phyloP scores from a whole-genome alignment of 345 rosid genomes.

The Diplotaxis tenuifolia region DNA sequence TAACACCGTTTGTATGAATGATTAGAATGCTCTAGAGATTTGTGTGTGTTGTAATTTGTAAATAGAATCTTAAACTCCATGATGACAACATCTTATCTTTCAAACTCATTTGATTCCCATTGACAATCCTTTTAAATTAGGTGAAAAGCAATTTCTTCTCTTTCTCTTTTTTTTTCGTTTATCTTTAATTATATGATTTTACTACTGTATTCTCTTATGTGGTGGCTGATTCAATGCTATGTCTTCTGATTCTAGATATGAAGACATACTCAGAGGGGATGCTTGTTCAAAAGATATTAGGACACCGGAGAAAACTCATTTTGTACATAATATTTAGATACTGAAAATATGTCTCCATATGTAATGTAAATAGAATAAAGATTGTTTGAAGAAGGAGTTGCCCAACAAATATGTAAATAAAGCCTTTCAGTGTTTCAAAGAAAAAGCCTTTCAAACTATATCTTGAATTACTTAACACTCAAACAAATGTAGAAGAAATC shows the following conservation, averaged over 20 bases:
- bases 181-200: background rate
- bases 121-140: slow-evolving; percentile 14
- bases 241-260: slow-evolving; percentile 20
- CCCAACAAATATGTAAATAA: slow-evolving; percentile 32
- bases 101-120: slow-evolving; percentile 22
- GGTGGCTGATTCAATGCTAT: slow-evolving; percentile 26
- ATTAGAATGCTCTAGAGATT: background rate
- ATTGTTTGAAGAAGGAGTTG: slow-evolving; percentile 12
- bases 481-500: too few relatives aligned
- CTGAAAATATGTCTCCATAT: too few relatives aligned
- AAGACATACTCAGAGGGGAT: slow-evolving; percentile 27
- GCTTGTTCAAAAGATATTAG: slow-evolving; percentile 23
- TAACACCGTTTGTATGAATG: background rate
- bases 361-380: slow-evolving; percentile 20
- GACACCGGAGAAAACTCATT: slow-evolving; percentile 22
- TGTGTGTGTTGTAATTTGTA: background rate
- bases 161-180: background rate
- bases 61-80: background rate
- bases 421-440: too few relatives aligned
- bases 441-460: too few relatives aligned
- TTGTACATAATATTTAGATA: slow-evolving; percentile 27
- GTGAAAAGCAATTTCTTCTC: slow-evolving; percentile 6
- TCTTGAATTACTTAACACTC: too few relatives aligned
- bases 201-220: background rate
- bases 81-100: slow-evolving; percentile 4